Conservation (phyloP, 345 rosid species). For the Pelargonium nanum region DNA sequence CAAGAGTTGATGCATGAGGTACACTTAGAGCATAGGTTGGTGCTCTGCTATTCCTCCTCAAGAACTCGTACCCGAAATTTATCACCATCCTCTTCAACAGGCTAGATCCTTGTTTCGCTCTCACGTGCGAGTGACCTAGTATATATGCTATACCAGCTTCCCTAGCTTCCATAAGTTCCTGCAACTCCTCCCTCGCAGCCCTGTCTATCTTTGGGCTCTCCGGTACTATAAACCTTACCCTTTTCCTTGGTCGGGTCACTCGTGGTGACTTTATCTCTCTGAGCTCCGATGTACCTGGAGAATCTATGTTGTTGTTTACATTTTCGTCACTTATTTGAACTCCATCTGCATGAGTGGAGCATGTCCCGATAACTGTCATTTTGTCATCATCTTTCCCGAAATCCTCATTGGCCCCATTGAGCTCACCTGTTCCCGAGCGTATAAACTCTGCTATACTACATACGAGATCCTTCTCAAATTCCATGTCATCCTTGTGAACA, state of each 20-base stretch:
- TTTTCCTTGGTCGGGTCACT: conserved; percentile 28
- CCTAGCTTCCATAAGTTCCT: conserved; percentile 69
- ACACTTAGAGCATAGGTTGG: conserved; percentile 34
- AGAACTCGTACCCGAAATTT: conserved; percentile 61
- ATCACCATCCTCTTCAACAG: conserved; percentile 51
- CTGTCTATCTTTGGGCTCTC: conserved; percentile 53
- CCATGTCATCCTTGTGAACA: conserved; percentile 77
- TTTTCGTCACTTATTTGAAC: conserved; percentile 45
- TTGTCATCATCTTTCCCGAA: conserved; percentile 26
- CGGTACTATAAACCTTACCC: conserved; percentile 66
- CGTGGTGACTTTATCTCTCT: conserved; percentile 45
- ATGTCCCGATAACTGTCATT: conserved; percentile 79
- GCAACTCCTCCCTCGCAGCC: conserved; percentile 49
- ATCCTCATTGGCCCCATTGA: conserved; percentile 13
- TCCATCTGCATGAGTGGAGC: conserved; percentile 52
- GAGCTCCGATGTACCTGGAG: conserved; percentile 43
- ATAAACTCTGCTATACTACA: conserved; percentile 81
- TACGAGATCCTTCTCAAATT: conserved; percentile 83
- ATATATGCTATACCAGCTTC: conserved; percentile 85
- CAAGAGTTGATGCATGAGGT: conserved; percentile 80
- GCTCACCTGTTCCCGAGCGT: conserved; percentile 35
- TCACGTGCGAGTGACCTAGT: conserved; percentile 69
- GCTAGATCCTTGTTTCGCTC: conserved; percentile 76
- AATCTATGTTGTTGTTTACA: conserved; percentile 15
- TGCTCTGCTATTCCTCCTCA: conserved; percentile 66